These are phyloP conservation scores for Aphanocladium album DNA, from an alignment of 2,329 filamentous ascomycete genomes.

Conservation along the genomic window DNA sequence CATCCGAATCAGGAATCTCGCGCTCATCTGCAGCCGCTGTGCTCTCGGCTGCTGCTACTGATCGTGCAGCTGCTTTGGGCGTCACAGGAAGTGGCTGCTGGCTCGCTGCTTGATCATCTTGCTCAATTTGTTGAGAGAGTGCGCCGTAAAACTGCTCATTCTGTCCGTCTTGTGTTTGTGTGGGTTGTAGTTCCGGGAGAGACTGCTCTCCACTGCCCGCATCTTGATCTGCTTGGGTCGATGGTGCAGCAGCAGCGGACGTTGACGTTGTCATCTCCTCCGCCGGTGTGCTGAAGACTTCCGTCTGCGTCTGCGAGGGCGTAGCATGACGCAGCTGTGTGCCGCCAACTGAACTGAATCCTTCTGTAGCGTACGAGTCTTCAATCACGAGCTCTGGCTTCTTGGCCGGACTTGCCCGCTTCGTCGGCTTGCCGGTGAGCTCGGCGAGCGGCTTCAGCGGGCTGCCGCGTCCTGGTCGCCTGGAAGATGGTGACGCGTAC, in stretches of 20 bases:
- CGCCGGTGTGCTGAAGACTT: conserved; percentile 14
- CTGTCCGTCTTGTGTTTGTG: conserved; percentile 1
- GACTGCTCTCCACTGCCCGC: background rate
- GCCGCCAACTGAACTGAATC: conserved; percentile 22
- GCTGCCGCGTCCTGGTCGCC: conserved; percentile 24
- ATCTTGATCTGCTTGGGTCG: background rate
- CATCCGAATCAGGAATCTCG: conserved; percentile 49
- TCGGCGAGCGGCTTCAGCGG: conserved; percentile 17
- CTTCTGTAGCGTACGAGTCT: conserved; percentile 40
- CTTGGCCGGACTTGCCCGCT: conserved; percentile 16
- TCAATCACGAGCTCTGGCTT: conserved; percentile 34
- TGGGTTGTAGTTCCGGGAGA: background rate
- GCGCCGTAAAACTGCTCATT: conserved; percentile 5
- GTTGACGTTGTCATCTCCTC: background rate
- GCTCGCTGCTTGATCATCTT: background rate
- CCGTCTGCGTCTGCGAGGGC: conserved; percentile 16
- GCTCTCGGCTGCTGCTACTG: background rate
- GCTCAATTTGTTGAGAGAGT: background rate
- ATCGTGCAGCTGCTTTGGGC: background rate
- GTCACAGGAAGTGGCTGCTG: background rate
- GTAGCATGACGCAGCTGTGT: conserved; percentile 18
- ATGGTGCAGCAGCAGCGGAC: background rate
- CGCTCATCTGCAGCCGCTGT: conserved; percentile 4
- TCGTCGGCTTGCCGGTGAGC: conserved; percentile 18
- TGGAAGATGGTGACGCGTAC: conserved; percentile 34